Percentiles rank a stretch among this genome's conserved stretches.
Conservation (phyloP, 2,329 filamentous ascomycete genomes). For the Hirsutella rhossiliensis region DNA sequence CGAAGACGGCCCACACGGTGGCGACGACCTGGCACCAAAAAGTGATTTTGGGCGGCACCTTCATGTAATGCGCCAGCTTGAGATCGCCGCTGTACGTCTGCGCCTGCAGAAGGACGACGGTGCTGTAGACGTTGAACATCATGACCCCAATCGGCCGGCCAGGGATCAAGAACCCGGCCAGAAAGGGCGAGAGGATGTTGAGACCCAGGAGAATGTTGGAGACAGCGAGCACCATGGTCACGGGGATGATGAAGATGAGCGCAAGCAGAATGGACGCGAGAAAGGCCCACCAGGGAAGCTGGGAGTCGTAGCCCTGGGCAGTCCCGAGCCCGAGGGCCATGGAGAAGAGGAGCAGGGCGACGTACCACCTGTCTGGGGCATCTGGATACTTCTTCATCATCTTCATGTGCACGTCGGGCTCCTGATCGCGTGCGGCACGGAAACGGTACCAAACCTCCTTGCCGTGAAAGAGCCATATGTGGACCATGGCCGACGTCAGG, state of each 20-base stretch:
- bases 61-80: constrained; percentile 38
- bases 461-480: constrained; percentile 23
- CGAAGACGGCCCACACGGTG: neutral
- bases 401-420: constrained; percentile 21
- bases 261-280: constrained; percentile 14
- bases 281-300: constrained; percentile 16
- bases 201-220: constrained; percentile 25
- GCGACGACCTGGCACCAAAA: constrained; percentile 1
- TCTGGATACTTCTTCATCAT: constrained; percentile 21
- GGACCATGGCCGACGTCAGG: constrained; percentile 30
- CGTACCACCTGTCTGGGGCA: constrained; percentile 28
- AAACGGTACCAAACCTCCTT: constrained; percentile 31
- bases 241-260: constrained; percentile 12
- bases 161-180: constrained; percentile 14
- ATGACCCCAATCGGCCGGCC: constrained; percentile 12
- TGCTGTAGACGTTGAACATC: constrained; percentile 15
- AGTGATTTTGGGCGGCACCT: constrained; percentile 28
- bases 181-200: constrained; percentile 26
- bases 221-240: constrained; percentile 18
- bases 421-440: constrained; percentile 30
- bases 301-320: constrained; percentile 11
- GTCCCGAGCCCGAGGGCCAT: constrained; percentile 19
- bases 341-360: constrained; percentile 16
- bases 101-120: constrained; percentile 22
- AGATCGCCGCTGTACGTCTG: constrained; percentile 33